A percentile compares a stretch with the other conserved stretches of the same genome.
Evolutionary conservation across 169 alveolate genomes (phyloP).

Genomic region (Theileria orientalis): DNA sequence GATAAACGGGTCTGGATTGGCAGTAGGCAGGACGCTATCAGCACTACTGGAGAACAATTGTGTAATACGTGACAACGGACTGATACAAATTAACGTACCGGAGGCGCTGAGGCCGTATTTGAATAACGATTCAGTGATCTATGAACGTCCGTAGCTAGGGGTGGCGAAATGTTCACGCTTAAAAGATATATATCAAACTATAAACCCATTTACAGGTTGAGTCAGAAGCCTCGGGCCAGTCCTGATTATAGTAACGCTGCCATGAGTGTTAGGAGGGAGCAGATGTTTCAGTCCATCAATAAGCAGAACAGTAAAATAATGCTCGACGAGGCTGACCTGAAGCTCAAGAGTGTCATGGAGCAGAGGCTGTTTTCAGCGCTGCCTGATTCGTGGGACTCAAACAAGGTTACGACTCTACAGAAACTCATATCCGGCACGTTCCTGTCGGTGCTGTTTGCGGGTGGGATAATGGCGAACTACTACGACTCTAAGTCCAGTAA

Average conservation of each 20-base stretch:
- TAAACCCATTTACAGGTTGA: not conserved
- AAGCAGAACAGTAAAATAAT: not conserved
- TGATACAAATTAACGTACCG: constrained; percentile 61
- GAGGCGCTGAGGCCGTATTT: constrained; percentile 65
- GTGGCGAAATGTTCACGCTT: constrained; percentile 10
- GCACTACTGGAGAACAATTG: constrained; percentile 72
- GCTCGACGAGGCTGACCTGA: not conserved
- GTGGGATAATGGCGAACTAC: constrained; percentile 17
- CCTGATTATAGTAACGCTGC: too few species aligned
- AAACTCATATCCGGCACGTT: constrained; percentile 30
- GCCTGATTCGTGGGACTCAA: constrained; percentile 39
- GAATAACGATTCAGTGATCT: constrained; percentile 24
- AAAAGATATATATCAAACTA: constrained; percentile 17
- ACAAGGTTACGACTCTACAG: constrained; percentile 23
- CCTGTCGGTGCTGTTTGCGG: constrained; percentile 21
- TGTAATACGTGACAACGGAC: constrained; percentile 27
- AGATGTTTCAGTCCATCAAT: not conserved
- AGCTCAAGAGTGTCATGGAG: not conserved
- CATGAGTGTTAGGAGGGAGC: not conserved
- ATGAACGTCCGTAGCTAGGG: constrained; percentile 15
- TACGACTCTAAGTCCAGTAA: not conserved
- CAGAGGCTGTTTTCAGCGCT: constrained; percentile 9
- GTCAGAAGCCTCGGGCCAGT: constrained; percentile 20
- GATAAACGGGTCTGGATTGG: constrained; percentile 78
- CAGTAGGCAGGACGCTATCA: constrained; percentile 76